phyloP scores from a whole-genome alignment of 2,329 filamentous ascomycete species.

The Scedosporium aurantiacum region DNA sequence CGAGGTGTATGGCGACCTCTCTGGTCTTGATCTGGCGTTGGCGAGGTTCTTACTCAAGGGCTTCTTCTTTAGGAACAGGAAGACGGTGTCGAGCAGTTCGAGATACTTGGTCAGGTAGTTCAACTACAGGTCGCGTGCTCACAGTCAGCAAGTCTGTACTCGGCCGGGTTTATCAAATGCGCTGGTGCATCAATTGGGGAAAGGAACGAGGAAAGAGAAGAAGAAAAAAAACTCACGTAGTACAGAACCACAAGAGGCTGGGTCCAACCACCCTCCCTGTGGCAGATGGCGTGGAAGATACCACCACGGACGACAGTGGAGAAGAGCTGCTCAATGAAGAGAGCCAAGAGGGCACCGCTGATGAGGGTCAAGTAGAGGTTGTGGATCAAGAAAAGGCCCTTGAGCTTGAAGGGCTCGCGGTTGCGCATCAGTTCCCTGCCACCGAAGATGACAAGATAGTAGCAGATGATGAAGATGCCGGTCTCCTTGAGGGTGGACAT shows the following conservation, averaged over 20 bases:
- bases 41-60: conserved; percentile 47
- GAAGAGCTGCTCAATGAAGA: conserved; percentile 86
- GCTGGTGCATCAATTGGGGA: neutral
- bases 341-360: conserved; percentile 65
- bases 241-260: conserved; percentile 87
- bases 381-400: conserved; percentile 82
- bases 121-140: conserved; percentile 42
- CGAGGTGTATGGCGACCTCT: neutral
- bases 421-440: conserved; percentile 88
- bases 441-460: conserved; percentile 90
- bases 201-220: neutral
- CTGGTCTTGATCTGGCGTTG: neutral
- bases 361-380: conserved; percentile 89
- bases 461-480: conserved; percentile 67
- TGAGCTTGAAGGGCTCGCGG: conserved; percentile 75
- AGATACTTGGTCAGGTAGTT: conserved; percentile 98
- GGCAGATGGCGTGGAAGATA: conserved; percentile 82
- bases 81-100: conserved; percentile 88
- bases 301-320: conserved; percentile 71
- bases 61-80: conserved; percentile 99
- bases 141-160: no score
- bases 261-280: conserved; percentile 78
- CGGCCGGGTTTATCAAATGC: neutral
- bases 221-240: conserved; percentile 53
- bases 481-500: conserved; percentile 85